Percentiles rank a stretch among this genome's conserved stretches.
These are phyloP conservation scores for Gillenia trifoliata DNA, from an alignment of 306 rosid species.

Conservation along the genomic window DNA sequence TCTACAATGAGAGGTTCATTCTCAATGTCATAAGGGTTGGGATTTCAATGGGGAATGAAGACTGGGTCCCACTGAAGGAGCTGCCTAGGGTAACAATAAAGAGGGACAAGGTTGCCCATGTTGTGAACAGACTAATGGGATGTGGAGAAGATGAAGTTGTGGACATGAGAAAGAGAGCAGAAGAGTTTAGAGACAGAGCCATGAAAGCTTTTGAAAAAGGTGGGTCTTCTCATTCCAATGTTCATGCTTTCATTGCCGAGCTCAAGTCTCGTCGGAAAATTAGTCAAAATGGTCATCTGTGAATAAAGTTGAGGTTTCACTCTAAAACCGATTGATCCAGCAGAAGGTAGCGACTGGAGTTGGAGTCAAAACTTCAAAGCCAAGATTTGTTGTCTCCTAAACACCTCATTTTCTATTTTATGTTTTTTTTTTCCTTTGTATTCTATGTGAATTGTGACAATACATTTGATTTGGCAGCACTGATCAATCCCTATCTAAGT, in stretches of 20 bases:
- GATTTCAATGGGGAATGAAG: slow-evolving; percentile 17
- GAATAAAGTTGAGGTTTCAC: background rate
- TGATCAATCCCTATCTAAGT: too few relatives aligned
- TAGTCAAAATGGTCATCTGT: background rate
- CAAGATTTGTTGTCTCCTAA: too few relatives aligned
- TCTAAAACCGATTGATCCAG: too few relatives aligned
- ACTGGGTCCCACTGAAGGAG: slow-evolving; percentile 20
- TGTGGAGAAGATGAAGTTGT: slow-evolving; percentile 1
- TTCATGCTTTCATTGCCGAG: slow-evolving; percentile 12
- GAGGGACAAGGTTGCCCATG: slow-evolving; percentile 14
- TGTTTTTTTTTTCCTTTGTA: too few relatives aligned
- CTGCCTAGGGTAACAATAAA: slow-evolving; percentile 4
- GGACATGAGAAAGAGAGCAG: slow-evolving; percentile 12
- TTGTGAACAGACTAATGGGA: slow-evolving; percentile 17
- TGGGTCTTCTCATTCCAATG: slow-evolving; percentile 20
- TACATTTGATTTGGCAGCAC: too few relatives aligned
- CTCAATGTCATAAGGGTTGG: slow-evolving; percentile 11
- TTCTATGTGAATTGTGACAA: too few relatives aligned
- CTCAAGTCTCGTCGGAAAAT: slow-evolving; percentile 9
- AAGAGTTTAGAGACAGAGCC: slow-evolving; percentile 4
- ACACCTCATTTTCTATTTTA: too few relatives aligned
- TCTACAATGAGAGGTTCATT: slow-evolving; percentile 23
- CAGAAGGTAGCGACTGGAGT: too few relatives aligned
- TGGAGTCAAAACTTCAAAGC: too few relatives aligned
- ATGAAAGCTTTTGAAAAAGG: slow-evolving; percentile 10